These are phyloP conservation scores for Neltuma alba DNA, from an alignment of 306 rosid genomes.

Conservation along the genomic window DNA sequence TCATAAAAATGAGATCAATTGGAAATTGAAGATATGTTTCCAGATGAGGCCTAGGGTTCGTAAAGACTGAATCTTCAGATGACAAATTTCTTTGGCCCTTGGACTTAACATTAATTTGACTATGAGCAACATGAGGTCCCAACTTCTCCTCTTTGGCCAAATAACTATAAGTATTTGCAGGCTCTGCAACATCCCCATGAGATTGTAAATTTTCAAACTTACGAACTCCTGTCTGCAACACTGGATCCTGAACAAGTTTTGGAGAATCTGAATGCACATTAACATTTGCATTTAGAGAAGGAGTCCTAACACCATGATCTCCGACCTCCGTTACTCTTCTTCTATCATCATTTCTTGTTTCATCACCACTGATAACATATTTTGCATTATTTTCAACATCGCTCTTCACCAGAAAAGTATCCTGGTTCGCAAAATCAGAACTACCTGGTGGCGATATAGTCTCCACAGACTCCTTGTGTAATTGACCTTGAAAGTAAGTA, in stretches of 20 bases:
- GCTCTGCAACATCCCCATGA: constrained; percentile 29
- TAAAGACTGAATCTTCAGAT: constrained; percentile 44
- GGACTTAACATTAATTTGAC: constrained; percentile 34
- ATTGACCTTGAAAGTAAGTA: constrained; percentile 60
- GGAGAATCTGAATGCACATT: constrained; percentile 36
- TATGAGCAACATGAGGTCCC: constrained; percentile 37
- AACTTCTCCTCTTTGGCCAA: constrained; percentile 29
- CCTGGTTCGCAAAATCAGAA: constrained; percentile 44
- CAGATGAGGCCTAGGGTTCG: constrained; percentile 36
- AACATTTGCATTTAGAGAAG: constrained; percentile 32
- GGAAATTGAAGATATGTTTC: constrained; percentile 40
- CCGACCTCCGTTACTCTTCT: constrained; percentile 31
- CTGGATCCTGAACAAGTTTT: constrained; percentile 32
- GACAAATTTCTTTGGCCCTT: constrained; percentile 41
- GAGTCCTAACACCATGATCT: constrained; percentile 36
- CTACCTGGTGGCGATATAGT: constrained; percentile 42
- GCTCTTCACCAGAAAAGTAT: constrained; percentile 46
- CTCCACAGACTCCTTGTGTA: constrained; percentile 47
- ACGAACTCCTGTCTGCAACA: constrained; percentile 39
- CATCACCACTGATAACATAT: constrained; percentile 36
- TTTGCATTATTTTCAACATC: constrained; percentile 47
- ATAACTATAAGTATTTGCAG: not conserved
- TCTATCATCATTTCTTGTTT: constrained; percentile 29
- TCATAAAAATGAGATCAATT: constrained; percentile 44
- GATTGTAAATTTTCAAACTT: constrained; percentile 37